Base-by-base conservation (phyloP, 2,329 filamentous ascomycete species). In the Neonectria sp. region DNA sequence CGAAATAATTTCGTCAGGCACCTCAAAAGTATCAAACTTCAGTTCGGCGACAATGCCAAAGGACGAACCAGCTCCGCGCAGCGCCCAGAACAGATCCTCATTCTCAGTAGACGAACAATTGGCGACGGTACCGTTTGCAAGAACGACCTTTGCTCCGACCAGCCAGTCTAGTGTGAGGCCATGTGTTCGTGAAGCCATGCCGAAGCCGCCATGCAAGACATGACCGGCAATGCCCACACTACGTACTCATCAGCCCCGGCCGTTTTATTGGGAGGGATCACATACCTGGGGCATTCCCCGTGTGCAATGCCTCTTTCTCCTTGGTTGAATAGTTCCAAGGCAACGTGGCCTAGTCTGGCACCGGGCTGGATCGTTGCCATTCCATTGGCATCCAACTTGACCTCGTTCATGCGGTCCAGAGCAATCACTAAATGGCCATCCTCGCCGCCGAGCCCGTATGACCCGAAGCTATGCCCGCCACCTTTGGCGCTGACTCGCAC, bases 401-500 rank as follows among this genome's bases (percentile, higher is more conserved):
- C 75, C 6, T 67, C 68, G 24, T 81, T 74, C 76, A 84, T 81
- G 2, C 76, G 72, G 35, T 83, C 79, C 25, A 85, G 63, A 43
- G 82, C 78, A 35, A 85, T 72, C 5, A 84, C 76, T 15, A 85
- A 70, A 12, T 79, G 79, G 0, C 82, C 82, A 68, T 84, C 77
- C 33, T 78, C 75, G 2, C 83, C 83, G 2, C 82, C 82, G 13
- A 79, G 79, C 66, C 84, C 84, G 63, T 83, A 85, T 33, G 85
- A 87, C 0, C 79, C 87, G 75, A 87, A 89, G 43, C 82, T 85
- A 71, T 89, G 87, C 0, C 87, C 87, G 7, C 87, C 87, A 35
- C 83, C 81, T 65, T 83, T 84, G 2, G 86, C 79, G 46, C 86
- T 86, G 3, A 89, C 84, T 59, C 86, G 84, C 24, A 86, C 75